phyloP scores from a whole-genome alignment of 352 stramenopile genomes.

The Phytopythium chamaehyphon region DNA sequence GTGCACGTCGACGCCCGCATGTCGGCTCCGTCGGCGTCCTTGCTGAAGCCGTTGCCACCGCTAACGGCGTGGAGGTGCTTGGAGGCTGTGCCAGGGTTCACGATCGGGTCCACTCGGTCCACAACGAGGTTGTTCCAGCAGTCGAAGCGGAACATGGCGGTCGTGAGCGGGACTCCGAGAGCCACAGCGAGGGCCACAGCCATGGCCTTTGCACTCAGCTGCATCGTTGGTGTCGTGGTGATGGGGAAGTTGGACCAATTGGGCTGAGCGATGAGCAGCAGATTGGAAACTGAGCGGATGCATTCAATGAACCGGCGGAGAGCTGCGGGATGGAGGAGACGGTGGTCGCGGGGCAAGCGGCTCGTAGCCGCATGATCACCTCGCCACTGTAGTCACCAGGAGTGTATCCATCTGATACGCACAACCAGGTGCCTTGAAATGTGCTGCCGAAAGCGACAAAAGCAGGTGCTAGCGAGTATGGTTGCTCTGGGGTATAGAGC shows the following conservation, averaged over 20 bases:
- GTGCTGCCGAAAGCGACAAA: too few species aligned
- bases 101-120: slow-evolving; percentile 45
- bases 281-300: too few species aligned
- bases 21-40: slow-evolving; percentile 24
- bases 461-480: too few species aligned
- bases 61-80: slow-evolving; percentile 40
- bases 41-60: slow-evolving; percentile 48
- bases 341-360: too few species aligned
- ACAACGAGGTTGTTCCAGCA: slow-evolving; percentile 57
- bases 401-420: not conserved
- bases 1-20: slow-evolving; percentile 44
- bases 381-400: not conserved
- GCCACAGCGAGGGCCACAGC: slow-evolving; percentile 6
- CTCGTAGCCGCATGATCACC: too few species aligned
- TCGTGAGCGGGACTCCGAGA: not conserved
- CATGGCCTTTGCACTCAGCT: not conserved
- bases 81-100: slow-evolving; percentile 16
- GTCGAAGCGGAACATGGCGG: slow-evolving; percentile 42
- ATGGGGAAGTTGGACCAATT: too few species aligned
- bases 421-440: too few species aligned
- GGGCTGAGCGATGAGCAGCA: too few species aligned
- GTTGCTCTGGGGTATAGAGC: too few species aligned
- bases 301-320: too few species aligned
- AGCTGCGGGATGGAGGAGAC: too few species aligned
- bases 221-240: not conserved